Percentiles rank a stretch among this genome's conserved stretches.
Conservation (phyloP, 2,329 filamentous ascomycete species). For the Plenodomus biglobosus region DNA sequence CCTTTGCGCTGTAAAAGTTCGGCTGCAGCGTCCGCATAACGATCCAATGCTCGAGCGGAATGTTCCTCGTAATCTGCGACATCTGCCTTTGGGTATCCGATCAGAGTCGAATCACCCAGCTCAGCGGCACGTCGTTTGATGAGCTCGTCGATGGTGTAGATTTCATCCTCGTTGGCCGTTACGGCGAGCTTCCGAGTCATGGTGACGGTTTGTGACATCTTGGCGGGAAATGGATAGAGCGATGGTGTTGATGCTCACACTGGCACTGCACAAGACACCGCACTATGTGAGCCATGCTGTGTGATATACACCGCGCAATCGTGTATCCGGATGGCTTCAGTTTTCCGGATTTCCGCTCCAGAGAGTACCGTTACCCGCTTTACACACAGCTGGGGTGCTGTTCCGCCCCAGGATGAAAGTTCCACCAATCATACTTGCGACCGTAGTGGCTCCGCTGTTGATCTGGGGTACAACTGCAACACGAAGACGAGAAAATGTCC, state of each 20-base stretch:
- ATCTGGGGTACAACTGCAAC: not conserved
- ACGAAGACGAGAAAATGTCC: too few relatives aligned
- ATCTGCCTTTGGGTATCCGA: constrained; percentile 28
- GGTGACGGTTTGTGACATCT: constrained; percentile 14
- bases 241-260: not conserved
- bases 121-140: constrained; percentile 25
- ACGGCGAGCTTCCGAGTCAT: constrained; percentile 2
- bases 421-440: not conserved
- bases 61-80: constrained; percentile 29
- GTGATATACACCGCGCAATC: not conserved
- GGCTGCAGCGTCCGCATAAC: constrained; percentile 29
- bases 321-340: not conserved
- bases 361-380: too few relatives aligned
- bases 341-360: not conserved
- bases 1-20: constrained; percentile 21
- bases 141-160: constrained; percentile 30
- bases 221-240: not conserved
- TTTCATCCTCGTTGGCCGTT: constrained; percentile 9
- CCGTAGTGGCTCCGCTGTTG: not conserved
- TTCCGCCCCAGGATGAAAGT: not conserved
- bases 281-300: not conserved
- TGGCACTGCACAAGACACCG: not conserved
- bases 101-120: constrained; percentile 17
- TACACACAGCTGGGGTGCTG: too few relatives aligned
- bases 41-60: constrained; percentile 26